phyloP scores from a whole-genome alignment of 192 early-diverging fungal species.

The Rhizoclosmatium globosum region DNA sequence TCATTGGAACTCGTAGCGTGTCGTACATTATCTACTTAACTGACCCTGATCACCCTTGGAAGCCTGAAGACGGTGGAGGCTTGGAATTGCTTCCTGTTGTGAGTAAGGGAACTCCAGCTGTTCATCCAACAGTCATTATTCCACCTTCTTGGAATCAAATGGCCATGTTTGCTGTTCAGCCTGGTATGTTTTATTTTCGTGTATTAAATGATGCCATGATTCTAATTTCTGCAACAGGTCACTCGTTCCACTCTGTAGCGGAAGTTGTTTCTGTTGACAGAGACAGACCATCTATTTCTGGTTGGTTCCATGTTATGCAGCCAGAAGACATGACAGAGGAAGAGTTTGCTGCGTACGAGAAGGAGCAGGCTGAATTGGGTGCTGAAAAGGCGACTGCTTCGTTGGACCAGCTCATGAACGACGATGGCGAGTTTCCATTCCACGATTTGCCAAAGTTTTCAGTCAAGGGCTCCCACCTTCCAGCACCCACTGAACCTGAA shows the following conservation, averaged over 20 bases:
- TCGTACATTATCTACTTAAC: constrained; percentile 83
- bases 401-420: constrained; percentile 41
- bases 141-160: constrained; percentile 81
- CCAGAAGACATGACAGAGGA: constrained; percentile 69
- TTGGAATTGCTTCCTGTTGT: constrained; percentile 80
- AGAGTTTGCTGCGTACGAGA: constrained; percentile 63
- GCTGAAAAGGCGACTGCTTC: constrained; percentile 19
- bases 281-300: constrained; percentile 69
- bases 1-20: constrained; percentile 78
- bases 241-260: constrained; percentile 82
- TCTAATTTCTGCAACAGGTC: constrained; percentile 46
- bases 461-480: constrained; percentile 13
- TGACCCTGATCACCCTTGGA: constrained; percentile 72
- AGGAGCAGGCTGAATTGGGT: constrained; percentile 54
- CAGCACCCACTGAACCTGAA: constrained; percentile 32
- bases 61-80: constrained; percentile 71
- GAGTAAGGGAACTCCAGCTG: constrained; percentile 63
- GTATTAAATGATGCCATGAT: not conserved
- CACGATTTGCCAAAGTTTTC: constrained; percentile 26
- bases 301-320: constrained; percentile 49
- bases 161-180: constrained; percentile 79
- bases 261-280: constrained; percentile 69
- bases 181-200: constrained; percentile 31
- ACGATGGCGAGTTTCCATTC: constrained; percentile 25
- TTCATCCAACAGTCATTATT: constrained; percentile 63